Evolutionary conservation across 805 yeast genomes (phyloP), one percentile per base, ranked within the genome.

Genomic region (Metschnikowia orientalis): DNA sequence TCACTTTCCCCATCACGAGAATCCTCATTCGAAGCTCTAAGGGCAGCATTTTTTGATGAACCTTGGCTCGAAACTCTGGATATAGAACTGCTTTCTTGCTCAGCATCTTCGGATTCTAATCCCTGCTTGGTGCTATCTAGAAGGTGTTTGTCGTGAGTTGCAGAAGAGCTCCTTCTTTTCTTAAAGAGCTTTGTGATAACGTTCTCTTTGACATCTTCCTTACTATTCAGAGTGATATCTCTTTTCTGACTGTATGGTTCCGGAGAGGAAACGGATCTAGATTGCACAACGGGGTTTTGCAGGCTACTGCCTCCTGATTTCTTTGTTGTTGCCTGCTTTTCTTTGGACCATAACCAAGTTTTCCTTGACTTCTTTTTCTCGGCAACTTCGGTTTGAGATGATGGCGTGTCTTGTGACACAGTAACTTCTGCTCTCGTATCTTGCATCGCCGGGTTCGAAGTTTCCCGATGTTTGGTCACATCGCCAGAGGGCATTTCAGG

Each of bases 291-390:
- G 24, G n/a, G n/a, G n/a, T n/a, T n/a, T n/a, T n/a, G n/a, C n/a
- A n/a, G n/a, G n/a, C n/a, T n/a, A n/a, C n/a, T n/a, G n/a, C n/a
- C n/a, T n/a, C n/a, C n/a, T n/a, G n/a, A n/a, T n/a, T n/a, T n/a
- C n/a, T n/a, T n/a, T n/a, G n/a, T n/a, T n/a, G n/a, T n/a, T 3
- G 28, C 22, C 6, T 35, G 34, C 34, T 51, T 44, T 17, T 45
- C 57, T 35, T 56, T 54, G 23, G 61, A 43, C 71, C 71, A 66
- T 7, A 57, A 55, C 71, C 71, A 66, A 9, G 64, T 54, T 41
- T 62, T 61, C 48, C 62, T 66, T 33, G 54, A 48, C 29, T 57
- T 44, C 26, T 41, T 48, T 44, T 46, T 51, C 25, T 40, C 45
- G 8, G 30, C 18, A 4, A 18, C 11, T n/a, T 24, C 34, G n/a